Evolutionary conservation across 495 filamentous ascomycete species (phyloP), one percentile per base, ranked within the genome.

Genomic region (Aspergillus nanangensis): DNA sequence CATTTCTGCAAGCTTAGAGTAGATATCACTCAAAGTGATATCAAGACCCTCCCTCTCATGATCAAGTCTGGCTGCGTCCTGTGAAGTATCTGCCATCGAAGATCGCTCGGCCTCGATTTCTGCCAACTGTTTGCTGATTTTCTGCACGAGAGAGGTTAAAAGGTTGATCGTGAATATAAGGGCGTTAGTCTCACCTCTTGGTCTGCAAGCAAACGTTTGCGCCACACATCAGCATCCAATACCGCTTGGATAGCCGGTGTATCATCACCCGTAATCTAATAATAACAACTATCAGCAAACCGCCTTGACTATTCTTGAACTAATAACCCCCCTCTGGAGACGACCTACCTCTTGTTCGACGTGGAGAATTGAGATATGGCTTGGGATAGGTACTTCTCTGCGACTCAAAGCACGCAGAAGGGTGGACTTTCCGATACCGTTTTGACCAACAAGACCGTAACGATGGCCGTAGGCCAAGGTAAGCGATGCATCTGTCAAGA

Each of bases 361-460:
- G 75, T 97, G 93, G 13, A 99, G 75, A 77, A 99, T 99, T 13
- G 93, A 96, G 41, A 99, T 97, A 57, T 99, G 94, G 0, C 84
- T 92, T 13, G 93, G 93, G 63, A 99, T 86, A 8, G 93, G 78
- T 38, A 99, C 75, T 61, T 99, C 93, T 86, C 93, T 81, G 52
- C 90, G 82, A 52, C 92, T 95, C 47, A 99, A 70, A 8, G 94
- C 93, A 38, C 92, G 77, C 39, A 99, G 77, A 41, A 99, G 73
- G 11, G 93, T 99, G 69, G 85, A 90, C 79, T 99, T 99, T 76
- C 93, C 93, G 45, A 99, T 91, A 90, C 93, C 93, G 78, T 99
- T 99, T 72, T 96, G 86, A 75, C 93, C 93, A 45, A 97, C 93
- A 40, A 97, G 77, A 82, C 93, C 94, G 68, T 97, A 99, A 44